A percentile compares a stretch with the other conserved stretches of the same genome.
Conservation (phyloP, 768 basidiomycete species). For the Holtermanniella nyarrowii region DNA sequence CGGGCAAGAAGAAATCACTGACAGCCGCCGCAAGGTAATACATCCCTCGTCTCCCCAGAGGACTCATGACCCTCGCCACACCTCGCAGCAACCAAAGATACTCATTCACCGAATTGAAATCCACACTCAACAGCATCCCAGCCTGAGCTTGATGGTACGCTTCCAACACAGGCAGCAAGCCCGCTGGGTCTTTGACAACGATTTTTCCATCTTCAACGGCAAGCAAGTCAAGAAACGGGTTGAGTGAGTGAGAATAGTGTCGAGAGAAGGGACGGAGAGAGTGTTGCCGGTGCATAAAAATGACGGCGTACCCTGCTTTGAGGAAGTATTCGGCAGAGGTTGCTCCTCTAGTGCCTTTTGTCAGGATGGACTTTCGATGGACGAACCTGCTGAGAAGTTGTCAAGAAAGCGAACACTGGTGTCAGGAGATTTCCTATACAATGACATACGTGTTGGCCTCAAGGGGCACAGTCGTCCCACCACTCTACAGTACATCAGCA, state of each 20-base stretch:
- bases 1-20: constrained; percentile 92
- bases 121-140: constrained; percentile 69
- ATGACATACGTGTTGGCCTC: constrained; percentile 93
- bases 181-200: constrained; percentile 52
- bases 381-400: constrained; percentile 91
- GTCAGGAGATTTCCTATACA: neutral
- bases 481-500: constrained; percentile 54
- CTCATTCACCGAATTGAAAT: constrained; percentile 89
- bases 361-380: neutral
- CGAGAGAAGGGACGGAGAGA: constrained; percentile 94
- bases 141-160: constrained; percentile 71
- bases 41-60: constrained; percentile 62
- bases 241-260: constrained; percentile 95
- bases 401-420: constrained; percentile 93
- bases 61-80: constrained; percentile 63
- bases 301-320: constrained; percentile 78
- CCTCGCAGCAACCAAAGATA: constrained; percentile 86
- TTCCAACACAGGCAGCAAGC: constrained; percentile 61
- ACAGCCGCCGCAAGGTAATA: constrained; percentile 98
- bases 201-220: constrained; percentile 52
- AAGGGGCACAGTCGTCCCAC: constrained; percentile 92
- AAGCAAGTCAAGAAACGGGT: constrained; percentile 93
- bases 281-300: constrained; percentile 97
- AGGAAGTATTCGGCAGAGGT: constrained; percentile 98
- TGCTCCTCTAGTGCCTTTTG: constrained; percentile 79